Evolutionary conservation across 768 basidiomycete genomes (phyloP), one percentile per base, ranked within the genome.

Genomic region (Xerocomellus chrysenteron): DNA sequence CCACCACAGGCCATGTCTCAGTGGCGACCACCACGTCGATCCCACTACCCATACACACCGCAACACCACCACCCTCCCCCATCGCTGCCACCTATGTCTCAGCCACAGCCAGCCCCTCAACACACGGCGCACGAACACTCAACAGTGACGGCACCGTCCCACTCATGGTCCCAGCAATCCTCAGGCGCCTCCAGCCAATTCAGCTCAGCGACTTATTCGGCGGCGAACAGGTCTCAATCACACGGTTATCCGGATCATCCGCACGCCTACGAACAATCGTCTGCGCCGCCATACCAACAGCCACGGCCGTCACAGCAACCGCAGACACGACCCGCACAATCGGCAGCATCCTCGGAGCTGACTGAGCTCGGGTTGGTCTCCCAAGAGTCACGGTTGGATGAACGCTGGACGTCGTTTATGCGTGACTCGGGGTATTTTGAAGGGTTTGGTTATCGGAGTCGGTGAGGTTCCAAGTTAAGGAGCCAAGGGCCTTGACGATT

Each of bases 341-440:
- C 56, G 7, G 55, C 61, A 8, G 65, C 73, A 17, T 68, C 73
- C 28, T 63, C 76, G 17, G 83, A 84, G 50, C 71, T 88, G 17
- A 80, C 82, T 0, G 78, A 83, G 52, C 75, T 88, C 4, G 87
- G 87, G 8, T 71, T 88, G 26, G 83, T 83, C 5, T 73, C 84
- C 11, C 74, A 81, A 24, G 79, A 80, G 56, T 81, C 82, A 43
- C 72, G 81, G 37, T 63, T 85, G 39, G 82, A 82, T 49, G 81
- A 82, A 63, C 73, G 82, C 24, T 86, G 84, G 84, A 78, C 78
- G 52, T 79, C 78, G 30, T 85, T 86, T 62, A 82, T 86, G 82
- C 79, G 80, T 24, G 80, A 84, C 52, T 81, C 79, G 9, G 80
- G 82, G 3, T 73, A 76, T 57, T 66, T 80, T 33, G 76, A 75